Percentiles rank a stretch among this genome's conserved stretches.
Conservation (phyloP, 805 yeast genomes). For the Kodamaea neixiangensis region DNA sequence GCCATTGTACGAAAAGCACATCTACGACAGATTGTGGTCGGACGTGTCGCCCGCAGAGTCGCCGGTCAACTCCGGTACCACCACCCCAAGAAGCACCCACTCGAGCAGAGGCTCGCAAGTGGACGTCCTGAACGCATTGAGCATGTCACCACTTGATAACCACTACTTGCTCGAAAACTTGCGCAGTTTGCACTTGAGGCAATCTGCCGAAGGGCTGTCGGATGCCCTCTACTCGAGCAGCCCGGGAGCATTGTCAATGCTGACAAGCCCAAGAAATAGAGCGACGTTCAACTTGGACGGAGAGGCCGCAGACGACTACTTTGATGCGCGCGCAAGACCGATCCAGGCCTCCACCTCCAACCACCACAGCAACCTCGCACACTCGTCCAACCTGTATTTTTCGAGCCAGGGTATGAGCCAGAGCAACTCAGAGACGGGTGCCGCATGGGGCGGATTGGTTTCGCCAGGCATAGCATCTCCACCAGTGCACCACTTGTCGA, state of each 20-base stretch:
- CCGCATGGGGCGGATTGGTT: slow-evolving; percentile 10
- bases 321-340: slow-evolving; percentile 25
- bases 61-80: slow-evolving; percentile 44
- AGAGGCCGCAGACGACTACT: slow-evolving; percentile 17
- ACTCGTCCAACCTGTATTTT: slow-evolving; percentile 6
- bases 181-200: slow-evolving; percentile 44
- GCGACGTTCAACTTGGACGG: slow-evolving; percentile 40
- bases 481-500: slow-evolving; percentile 52
- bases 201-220: not conserved
- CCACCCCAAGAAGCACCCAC: slow-evolving; percentile 32
- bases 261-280: slow-evolving; percentile 25
- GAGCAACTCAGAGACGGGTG: not conserved
- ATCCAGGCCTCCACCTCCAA: slow-evolving; percentile 5
- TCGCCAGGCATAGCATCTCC: slow-evolving; percentile 54
- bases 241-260: slow-evolving; percentile 25
- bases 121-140: slow-evolving; percentile 24
- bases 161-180: slow-evolving; percentile 52
- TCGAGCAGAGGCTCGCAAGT: slow-evolving; percentile 3
- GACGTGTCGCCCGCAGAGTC: slow-evolving; percentile 57
- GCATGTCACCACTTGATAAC: slow-evolving; percentile 43
- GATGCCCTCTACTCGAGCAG: not conserved
- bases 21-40: slow-evolving; percentile 77
- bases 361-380: not conserved
- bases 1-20: slow-evolving; percentile 79
- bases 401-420: not conserved